phyloP scores from a whole-genome alignment of 495 filamentous ascomycete genomes.

The Daldinia bambusicola region DNA sequence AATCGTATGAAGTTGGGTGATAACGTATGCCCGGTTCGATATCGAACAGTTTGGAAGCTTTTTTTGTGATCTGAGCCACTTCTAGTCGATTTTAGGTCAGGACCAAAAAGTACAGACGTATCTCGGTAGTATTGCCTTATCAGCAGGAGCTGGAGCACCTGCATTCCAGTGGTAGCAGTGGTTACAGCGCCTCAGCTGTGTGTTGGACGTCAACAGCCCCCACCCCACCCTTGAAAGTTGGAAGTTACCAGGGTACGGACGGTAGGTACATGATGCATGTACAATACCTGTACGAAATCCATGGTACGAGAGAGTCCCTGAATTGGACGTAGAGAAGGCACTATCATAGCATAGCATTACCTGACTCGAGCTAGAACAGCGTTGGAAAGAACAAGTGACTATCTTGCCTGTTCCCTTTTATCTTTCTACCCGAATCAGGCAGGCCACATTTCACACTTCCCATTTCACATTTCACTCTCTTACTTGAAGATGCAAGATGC shows the following conservation, averaged over 20 bases:
- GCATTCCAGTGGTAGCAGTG: slow-evolving; percentile 7
- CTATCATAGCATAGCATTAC: slow-evolving; percentile 16
- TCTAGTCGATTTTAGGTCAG: background rate
- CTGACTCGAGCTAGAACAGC: slow-evolving; percentile 20
- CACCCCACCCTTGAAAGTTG: slow-evolving; percentile 4
- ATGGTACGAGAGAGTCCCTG: background rate
- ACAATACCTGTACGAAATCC: background rate
- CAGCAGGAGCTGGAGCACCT: slow-evolving; percentile 1
- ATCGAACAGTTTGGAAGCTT: slow-evolving; percentile 29
- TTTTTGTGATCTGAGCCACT: slow-evolving; percentile 10
- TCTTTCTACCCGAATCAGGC: slow-evolving; percentile 42
- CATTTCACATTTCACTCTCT: background rate
- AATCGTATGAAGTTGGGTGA: background rate
- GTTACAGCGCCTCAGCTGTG: slow-evolving; percentile 5
- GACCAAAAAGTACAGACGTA: background rate
- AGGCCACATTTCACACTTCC: slow-evolving; percentile 23
- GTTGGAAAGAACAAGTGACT: background rate
- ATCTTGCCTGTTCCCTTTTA: slow-evolving; percentile 14
- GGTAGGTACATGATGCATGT: slow-evolving; percentile 1
- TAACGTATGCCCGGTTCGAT: background rate
- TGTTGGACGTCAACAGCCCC: slow-evolving; percentile 8
- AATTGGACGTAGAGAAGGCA: slow-evolving; percentile 1
- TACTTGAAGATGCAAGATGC: background rate
- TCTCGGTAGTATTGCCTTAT: slow-evolving; percentile 6
- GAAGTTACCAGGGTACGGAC: too few species aligned